phyloP scores from a whole-genome alignment of 2,329 filamentous ascomycete species.

The Chalara sp. region DNA sequence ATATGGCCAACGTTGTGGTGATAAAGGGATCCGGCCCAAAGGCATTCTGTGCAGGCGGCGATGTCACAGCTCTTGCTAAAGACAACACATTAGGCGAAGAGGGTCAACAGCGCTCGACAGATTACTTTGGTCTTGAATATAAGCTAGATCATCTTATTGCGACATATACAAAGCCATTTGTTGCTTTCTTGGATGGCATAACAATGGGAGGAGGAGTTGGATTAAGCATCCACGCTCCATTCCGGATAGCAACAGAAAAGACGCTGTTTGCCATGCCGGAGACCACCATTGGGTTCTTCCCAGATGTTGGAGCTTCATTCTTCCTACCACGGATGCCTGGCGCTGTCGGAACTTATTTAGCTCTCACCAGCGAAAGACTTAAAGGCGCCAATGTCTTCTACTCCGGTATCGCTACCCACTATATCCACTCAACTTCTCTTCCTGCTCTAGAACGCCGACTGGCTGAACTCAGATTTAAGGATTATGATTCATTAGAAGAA shows the following conservation, averaged over 20 bases:
- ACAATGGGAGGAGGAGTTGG: conserved; percentile 98
- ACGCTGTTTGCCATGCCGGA: conserved; percentile 98
- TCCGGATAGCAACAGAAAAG: conserved; percentile 92
- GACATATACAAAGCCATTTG: conserved; percentile 86
- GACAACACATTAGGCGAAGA: conserved; percentile 61
- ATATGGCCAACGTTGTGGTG: conserved; percentile 86
- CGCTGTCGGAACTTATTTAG: conserved; percentile 82
- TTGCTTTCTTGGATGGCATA: conserved; percentile 94
- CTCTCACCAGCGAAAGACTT: conserved; percentile 79
- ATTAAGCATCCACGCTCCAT: conserved; percentile 87
- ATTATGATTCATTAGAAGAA: conserved; percentile 56
- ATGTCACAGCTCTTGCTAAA: conserved; percentile 72
- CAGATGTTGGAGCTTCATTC: conserved; percentile 93
- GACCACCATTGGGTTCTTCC: conserved; percentile 97
- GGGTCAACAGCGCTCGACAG: conserved; percentile 67
- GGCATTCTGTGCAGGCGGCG: conserved; percentile 90
- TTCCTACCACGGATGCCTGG: conserved; percentile 90
- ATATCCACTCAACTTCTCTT: conserved; percentile 84
- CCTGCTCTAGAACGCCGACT: conserved; percentile 76
- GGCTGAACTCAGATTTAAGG: conserved; percentile 81
- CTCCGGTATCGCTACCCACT: conserved; percentile 89
- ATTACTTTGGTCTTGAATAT: conserved; percentile 95
- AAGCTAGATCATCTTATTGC: conserved; percentile 92
- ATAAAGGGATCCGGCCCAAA: conserved; percentile 82
- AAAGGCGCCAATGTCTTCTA: conserved; percentile 83